Evolutionary conservation across 2,329 filamentous ascomycete species (phyloP), one percentile per base, ranked within the genome.

Genomic region (Aspergillus carbonarius): DNA sequence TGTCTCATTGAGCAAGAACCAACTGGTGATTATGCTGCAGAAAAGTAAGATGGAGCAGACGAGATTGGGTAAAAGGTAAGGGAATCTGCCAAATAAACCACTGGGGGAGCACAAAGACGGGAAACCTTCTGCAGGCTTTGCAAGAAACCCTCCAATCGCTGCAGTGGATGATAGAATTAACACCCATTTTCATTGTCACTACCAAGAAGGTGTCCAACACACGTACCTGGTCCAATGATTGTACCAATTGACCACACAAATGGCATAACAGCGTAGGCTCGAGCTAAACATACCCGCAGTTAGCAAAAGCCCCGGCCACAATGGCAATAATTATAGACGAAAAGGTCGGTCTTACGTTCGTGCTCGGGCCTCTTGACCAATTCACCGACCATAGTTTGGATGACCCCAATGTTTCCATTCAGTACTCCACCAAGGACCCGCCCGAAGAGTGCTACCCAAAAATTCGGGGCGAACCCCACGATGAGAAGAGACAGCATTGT

Each of bases 211-310:
- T 17, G 20, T 8, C 27, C 48, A 10, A 10, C 35, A 27, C 39
- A 63, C 66, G 54, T 68, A 74, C 73, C 73, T 63, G 93, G 90
- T 0, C 93, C 93, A 54, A 96, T 82, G 63, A 96, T 96, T 9
- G 91, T 96, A 23, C 93, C 93, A 54, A 96, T 88, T 48, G 85
- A 89, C 92, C 93, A 97, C 7, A 96, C 89, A 70, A 96, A 96
- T 0, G 93, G 93, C 91, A 97, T 96, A 46, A 96, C 85, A 2
- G 92, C 87, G 73, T 93, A 96, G 27, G 93, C 93, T 61, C 89
- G 86, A 59, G 92, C 89, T 91, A 67, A 61, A 54, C 23, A 4
- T 4, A 34, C 54, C 40, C 48, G 17, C 13, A n/a, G 42, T 60
- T 46, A 66, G 61, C 58, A 60, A 60, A 13, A 57, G 25, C 8